These are phyloP conservation scores for Cardamine chenopodiifolia DNA, from an alignment of 345 rosid genomes.

Conservation along the genomic window DNA sequence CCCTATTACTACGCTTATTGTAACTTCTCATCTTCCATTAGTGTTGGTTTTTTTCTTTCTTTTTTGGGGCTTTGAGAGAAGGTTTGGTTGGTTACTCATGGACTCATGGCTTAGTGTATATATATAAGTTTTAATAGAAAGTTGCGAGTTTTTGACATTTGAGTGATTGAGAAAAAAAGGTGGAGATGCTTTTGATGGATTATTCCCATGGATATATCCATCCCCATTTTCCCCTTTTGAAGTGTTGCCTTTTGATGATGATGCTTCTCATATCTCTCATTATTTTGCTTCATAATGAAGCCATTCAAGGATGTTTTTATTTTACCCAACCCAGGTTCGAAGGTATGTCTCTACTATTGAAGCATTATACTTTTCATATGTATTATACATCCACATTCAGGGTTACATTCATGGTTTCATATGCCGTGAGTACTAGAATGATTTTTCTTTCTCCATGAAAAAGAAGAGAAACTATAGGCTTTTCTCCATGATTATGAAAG, in stretches of 20 bases:
- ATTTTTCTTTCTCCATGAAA: background rate
- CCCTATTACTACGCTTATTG: slow-evolving; percentile 42
- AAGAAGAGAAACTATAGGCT: background rate
- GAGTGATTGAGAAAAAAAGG: slow-evolving; percentile 14
- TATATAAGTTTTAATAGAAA: slow-evolving; percentile 12
- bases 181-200: slow-evolving; percentile 41
- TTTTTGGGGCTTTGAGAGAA: no score
- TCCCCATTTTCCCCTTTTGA: background rate
- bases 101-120: slow-evolving; percentile 18
- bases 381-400: background rate
- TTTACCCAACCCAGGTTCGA: slow-evolving; percentile 12
- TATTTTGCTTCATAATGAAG: slow-evolving; percentile 32
- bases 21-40: slow-evolving; percentile 13
- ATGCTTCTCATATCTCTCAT: slow-evolving; percentile 32
- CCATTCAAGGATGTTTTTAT: slow-evolving; percentile 14
- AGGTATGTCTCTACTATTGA: slow-evolving; percentile 14
- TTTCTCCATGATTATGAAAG: slow-evolving; percentile 11
- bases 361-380: background rate
- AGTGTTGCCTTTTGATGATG: slow-evolving; percentile 35
- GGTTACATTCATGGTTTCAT: slow-evolving; percentile 2
- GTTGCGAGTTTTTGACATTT: slow-evolving; percentile 25
- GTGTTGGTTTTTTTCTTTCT: background rate
- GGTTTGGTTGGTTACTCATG: slow-evolving; percentile 23
- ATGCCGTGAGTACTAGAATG: slow-evolving; percentile 19
- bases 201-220: slow-evolving; percentile 46